phyloP scores from a whole-genome alignment of 371 early-diverging fungal genomes.

The Apophysomyces sp. region DNA sequence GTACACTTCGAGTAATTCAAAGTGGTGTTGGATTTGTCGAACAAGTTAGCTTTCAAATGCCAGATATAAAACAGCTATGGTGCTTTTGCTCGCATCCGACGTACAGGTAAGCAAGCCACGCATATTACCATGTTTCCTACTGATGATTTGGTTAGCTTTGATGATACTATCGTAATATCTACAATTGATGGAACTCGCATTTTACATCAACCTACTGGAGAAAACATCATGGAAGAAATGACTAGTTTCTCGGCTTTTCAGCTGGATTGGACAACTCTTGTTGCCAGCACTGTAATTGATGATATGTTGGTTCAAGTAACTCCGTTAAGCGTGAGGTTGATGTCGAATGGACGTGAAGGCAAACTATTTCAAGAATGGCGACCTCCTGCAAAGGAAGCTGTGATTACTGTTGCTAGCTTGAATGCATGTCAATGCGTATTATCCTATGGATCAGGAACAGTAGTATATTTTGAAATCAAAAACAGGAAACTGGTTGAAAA shows the following conservation, averaged over 20 bases:
- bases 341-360: constrained; percentile 20
- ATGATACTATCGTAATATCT: constrained; percentile 54
- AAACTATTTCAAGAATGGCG: constrained; percentile 53
- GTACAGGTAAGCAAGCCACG: not conserved
- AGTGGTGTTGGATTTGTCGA: constrained; percentile 88
- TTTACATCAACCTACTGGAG: constrained; percentile 3
- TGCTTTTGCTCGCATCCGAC: constrained; percentile 38
- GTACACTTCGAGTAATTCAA: constrained; percentile 78
- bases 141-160: constrained; percentile 11
- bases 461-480: constrained; percentile 61
- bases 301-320: constrained; percentile 58
- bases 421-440: constrained; percentile 54
- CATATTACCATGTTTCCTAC: not conserved
- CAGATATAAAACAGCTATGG: constrained; percentile 71
- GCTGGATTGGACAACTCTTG: constrained; percentile 29
- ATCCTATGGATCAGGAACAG: constrained; percentile 50
- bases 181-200: constrained; percentile 37
- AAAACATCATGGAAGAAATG: constrained; percentile 31
- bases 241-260: constrained; percentile 13
- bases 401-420: constrained; percentile 58
- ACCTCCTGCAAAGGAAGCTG: constrained; percentile 28
- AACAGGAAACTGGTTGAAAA: constrained; percentile 36
- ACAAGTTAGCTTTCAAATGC: constrained; percentile 54
- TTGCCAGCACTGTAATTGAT: constrained; percentile 6
- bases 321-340: constrained; percentile 45